Evolutionary conservation across 352 stramenopile species (phyloP).

Genomic region (Pythium apleroticum): DNA sequence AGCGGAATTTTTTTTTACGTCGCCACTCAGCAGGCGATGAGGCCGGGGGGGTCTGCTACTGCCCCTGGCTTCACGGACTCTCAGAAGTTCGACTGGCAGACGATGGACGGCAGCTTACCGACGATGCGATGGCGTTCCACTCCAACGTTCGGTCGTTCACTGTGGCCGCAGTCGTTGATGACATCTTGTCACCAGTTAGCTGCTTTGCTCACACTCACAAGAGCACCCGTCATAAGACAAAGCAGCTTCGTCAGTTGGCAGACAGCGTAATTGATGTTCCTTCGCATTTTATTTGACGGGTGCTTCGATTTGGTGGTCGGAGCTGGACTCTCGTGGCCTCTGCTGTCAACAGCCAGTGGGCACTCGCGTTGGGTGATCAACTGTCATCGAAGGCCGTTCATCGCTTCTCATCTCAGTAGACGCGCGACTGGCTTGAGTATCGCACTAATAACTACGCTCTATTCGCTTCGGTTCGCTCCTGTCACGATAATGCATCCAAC

Average conservation of each 20-base stretch:
- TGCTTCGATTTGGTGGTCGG: not conserved
- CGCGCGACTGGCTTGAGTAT: not conserved
- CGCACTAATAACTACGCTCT: not conserved
- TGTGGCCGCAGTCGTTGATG: not conserved
- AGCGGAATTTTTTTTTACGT: too few species aligned
- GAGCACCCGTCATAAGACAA: not conserved
- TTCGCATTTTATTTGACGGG: not conserved
- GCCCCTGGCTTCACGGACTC: too few species aligned
- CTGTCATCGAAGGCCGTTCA: not conserved
- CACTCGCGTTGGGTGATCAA: not conserved
- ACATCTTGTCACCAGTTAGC: not conserved
- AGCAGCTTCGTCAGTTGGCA: not conserved
- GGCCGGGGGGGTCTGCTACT: too few species aligned
- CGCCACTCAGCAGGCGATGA: too few species aligned
- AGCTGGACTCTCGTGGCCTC: too few species aligned
- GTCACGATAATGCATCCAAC: constrained; percentile 35
- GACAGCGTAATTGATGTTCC: not conserved
- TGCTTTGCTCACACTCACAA: constrained; percentile 5
- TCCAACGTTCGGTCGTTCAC: constrained; percentile 12
- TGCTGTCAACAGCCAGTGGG: too few species aligned
- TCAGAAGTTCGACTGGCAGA: too few species aligned
- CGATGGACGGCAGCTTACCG: too few species aligned
- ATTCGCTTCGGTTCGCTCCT: not conserved
- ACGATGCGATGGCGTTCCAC: too few species aligned
- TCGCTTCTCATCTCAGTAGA: not conserved